Evolutionary conservation across 306 rosid species (phyloP).

Genomic region (Alnus rubra): DNA sequence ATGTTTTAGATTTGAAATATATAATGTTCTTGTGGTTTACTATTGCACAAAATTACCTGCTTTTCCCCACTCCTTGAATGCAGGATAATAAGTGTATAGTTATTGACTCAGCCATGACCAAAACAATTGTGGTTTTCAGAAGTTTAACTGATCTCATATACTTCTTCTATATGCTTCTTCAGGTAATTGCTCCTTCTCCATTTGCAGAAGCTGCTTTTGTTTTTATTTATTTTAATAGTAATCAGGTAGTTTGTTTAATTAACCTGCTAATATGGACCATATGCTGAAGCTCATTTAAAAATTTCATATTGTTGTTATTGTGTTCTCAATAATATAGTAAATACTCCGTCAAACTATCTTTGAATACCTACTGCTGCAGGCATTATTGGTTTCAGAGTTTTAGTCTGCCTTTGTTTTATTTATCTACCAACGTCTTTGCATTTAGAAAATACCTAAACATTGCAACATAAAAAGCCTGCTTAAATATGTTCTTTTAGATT

Average conservation of each 20-base stretch:
- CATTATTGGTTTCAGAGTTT: neutral
- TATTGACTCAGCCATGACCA: slow-evolving; percentile 45
- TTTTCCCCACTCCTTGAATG: slow-evolving; percentile 24
- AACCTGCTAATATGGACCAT: neutral
- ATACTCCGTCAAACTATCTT: neutral
- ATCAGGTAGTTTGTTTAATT: neutral
- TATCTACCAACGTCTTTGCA: neutral
- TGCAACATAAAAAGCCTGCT: too few species aligned
- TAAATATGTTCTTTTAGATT: too few species aligned
- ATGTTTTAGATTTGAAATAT: neutral
- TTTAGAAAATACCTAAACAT: too few species aligned
- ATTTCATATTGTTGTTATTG: neutral
- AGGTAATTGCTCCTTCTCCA: slow-evolving; percentile 47
- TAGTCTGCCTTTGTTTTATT: too few species aligned
- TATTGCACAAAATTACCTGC: neutral
- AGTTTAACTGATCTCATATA: slow-evolving; percentile 71
- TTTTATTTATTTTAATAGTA: neutral
- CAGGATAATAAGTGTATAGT: slow-evolving; percentile 54
- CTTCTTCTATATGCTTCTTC: slow-evolving; percentile 74
- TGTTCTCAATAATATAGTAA: neutral
- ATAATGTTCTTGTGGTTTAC: neutral
- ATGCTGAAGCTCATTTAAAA: neutral
- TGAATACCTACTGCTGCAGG: neutral
- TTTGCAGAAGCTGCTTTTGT: slow-evolving; percentile 3
- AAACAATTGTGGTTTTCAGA: slow-evolving; percentile 56